phyloP scores from a whole-genome alignment of 352 stramenopile genomes.

The Phytophthora sojae region DNA sequence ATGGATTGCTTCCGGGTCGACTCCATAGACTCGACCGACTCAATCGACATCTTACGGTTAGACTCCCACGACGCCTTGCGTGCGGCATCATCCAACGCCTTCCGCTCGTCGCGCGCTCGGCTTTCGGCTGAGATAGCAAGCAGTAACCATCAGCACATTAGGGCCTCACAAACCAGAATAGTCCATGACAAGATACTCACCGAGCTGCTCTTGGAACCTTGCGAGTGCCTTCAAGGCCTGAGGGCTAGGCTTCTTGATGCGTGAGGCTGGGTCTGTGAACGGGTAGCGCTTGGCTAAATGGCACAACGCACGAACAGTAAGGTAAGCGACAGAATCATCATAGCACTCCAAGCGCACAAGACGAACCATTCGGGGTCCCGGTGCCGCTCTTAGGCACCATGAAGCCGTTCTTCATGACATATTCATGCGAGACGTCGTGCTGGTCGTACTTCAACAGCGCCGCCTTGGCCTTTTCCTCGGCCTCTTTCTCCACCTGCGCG shows the following conservation, averaged over 20 bases:
- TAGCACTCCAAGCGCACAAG: not conserved
- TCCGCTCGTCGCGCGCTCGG: constrained; percentile 43
- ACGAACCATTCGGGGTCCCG: constrained; percentile 25
- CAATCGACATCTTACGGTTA: constrained; percentile 42
- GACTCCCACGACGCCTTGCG: constrained; percentile 49
- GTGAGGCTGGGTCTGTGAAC: constrained; percentile 61
- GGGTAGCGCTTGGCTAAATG: constrained; percentile 60
- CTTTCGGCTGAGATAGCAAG: constrained; percentile 32
- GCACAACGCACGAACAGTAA: not conserved
- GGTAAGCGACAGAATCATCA: not conserved
- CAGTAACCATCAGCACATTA: too few species aligned
- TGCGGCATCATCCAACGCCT: constrained; percentile 40
- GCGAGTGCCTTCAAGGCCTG: constrained; percentile 55
- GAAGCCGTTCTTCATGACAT: constrained; percentile 72
- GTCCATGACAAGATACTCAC: constrained; percentile 20
- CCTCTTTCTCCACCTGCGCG: constrained; percentile 56
- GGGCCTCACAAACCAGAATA: too few species aligned
- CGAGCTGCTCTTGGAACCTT: constrained; percentile 67
- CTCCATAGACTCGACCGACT: constrained; percentile 49
- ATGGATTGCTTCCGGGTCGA: constrained; percentile 46
- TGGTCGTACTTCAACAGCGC: constrained; percentile 64
- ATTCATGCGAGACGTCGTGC: constrained; percentile 60
- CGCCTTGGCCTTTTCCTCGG: constrained; percentile 66
- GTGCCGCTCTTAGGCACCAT: constrained; percentile 46
- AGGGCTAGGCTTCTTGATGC: constrained; percentile 53